Evolutionary conservation across 495 filamentous ascomycete genomes (phyloP).

Genomic region (Thozetella sp.): DNA sequence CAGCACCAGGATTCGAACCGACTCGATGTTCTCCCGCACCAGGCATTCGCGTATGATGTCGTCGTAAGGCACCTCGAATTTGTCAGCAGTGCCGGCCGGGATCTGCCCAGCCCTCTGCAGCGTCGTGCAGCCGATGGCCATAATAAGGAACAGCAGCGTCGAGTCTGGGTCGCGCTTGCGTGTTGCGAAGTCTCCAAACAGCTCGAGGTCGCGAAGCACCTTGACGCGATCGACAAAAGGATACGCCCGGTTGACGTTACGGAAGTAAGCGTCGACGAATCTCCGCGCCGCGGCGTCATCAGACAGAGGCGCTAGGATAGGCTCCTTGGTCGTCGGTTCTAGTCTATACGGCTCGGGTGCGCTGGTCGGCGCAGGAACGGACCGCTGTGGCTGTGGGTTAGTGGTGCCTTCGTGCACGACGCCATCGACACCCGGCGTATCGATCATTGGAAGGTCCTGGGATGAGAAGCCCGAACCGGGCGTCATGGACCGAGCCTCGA

Average conservation of each 20-base stretch:
- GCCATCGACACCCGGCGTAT: neutral
- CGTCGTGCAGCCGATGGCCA: slow-evolving; percentile 24
- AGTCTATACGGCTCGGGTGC: neutral
- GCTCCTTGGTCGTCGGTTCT: neutral
- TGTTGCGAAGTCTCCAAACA: neutral
- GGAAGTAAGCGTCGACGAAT: slow-evolving; percentile 22
- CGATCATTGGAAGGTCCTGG: neutral
- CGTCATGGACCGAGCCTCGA: neutral
- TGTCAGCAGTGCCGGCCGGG: neutral
- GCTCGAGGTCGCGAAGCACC: slow-evolving; percentile 7
- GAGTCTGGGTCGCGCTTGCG: slow-evolving; percentile 4
- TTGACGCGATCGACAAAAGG: slow-evolving; percentile 20
- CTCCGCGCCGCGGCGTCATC: slow-evolving; percentile 4
- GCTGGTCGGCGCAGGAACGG: neutral
- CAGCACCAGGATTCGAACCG: slow-evolving; percentile 23
- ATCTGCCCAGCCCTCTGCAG: slow-evolving; percentile 20
- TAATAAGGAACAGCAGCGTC: slow-evolving; percentile 18
- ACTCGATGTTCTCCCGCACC: slow-evolving; percentile 8
- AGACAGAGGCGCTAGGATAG: neutral
- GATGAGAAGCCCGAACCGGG: neutral
- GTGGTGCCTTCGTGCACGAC: neutral
- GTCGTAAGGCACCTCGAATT: slow-evolving; percentile 5
- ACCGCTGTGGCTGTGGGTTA: neutral
- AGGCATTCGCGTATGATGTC: slow-evolving; percentile 12
- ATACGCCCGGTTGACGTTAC: slow-evolving; percentile 23